phyloP scores from a whole-genome alignment of 768 basidiomycete genomes.

The Suillus plorans region DNA sequence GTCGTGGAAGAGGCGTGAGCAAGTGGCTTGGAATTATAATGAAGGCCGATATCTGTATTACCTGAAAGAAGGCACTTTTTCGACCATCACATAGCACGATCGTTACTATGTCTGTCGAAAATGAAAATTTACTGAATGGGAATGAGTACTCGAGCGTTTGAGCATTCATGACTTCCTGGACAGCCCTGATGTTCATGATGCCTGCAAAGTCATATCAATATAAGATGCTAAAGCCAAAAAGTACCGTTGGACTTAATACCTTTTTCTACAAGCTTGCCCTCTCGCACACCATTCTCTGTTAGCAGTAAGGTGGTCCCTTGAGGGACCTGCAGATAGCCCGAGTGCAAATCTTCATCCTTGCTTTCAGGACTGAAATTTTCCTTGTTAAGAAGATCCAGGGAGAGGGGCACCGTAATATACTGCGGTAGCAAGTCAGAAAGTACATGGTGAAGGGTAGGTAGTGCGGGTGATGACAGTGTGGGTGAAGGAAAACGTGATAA shows the following conservation, averaged over 20 bases:
- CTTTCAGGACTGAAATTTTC: constrained; percentile 60
- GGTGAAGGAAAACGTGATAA: constrained; percentile 61
- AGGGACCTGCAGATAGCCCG: constrained; percentile 74
- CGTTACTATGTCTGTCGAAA: constrained; percentile 72
- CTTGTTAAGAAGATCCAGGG: constrained; percentile 61
- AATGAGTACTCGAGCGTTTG: constrained; percentile 76
- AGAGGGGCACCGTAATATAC: constrained; percentile 54
- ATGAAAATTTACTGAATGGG: constrained; percentile 71
- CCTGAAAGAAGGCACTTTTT: constrained; percentile 75
- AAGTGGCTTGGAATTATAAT: background rate
- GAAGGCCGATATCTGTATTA: constrained; percentile 19
- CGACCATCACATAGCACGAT: constrained; percentile 61
- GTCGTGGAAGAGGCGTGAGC: constrained; percentile 6
- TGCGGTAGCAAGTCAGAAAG: constrained; percentile 62
- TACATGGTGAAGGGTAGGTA: constrained; percentile 52
- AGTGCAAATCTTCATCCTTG: constrained; percentile 70
- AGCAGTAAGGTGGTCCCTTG: constrained; percentile 57
- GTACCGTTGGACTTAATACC: constrained; percentile 19
- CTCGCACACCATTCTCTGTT: constrained; percentile 64
- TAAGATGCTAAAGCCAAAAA: background rate
- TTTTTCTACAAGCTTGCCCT: constrained; percentile 62
- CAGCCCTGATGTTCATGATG: constrained; percentile 57
- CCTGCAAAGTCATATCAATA: constrained; percentile 37
- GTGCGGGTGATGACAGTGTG: constrained; percentile 17
- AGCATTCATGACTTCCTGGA: constrained; percentile 60